phyloP scores from a whole-genome alignment of 2,329 filamentous ascomycete species.

The Scedosporium dehoogii region DNA sequence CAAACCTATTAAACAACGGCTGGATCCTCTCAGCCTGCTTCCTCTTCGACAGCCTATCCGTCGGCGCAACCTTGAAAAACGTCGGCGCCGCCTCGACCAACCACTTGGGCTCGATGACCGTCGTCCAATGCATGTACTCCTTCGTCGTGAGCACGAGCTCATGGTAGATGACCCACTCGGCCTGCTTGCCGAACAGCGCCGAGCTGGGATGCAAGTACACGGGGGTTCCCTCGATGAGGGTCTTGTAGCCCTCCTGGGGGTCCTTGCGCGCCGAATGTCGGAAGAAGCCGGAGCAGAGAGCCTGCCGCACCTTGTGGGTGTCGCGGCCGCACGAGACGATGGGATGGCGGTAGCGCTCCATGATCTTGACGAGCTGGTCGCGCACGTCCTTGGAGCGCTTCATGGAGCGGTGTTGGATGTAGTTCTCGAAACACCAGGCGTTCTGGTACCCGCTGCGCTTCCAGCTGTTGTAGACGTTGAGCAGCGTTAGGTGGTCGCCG shows the following conservation, averaged over 20 bases:
- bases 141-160: constrained; percentile 85
- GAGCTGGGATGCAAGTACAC: constrained; percentile 91
- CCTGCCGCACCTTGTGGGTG: constrained; percentile 78
- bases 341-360: constrained; percentile 79
- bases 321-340: constrained; percentile 79
- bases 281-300: constrained; percentile 91
- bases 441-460: constrained; percentile 72
- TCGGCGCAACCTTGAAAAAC: constrained; percentile 95
- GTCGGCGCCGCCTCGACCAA: constrained; percentile 95
- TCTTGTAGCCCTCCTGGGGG: constrained; percentile 95
- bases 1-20: constrained; percentile 88
- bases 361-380: constrained; percentile 85
- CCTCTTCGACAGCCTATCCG: constrained; percentile 76
- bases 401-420: constrained; percentile 87
- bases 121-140: constrained; percentile 97
- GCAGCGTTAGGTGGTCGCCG: constrained; percentile 85
- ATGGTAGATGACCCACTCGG: constrained; percentile 94
- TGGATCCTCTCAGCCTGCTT: constrained; percentile 93
- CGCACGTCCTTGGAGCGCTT: constrained; percentile 83
- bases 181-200: constrained; percentile 87
- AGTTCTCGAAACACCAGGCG: constrained; percentile 96
- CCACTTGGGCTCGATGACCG: constrained; percentile 86
- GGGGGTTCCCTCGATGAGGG: constrained; percentile 85
- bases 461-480: constrained; percentile 98
- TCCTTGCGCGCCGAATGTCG: constrained; percentile 91